These are phyloP conservation scores for Monosporascus sp. DNA, from an alignment of 2,329 filamentous ascomycete genomes.

Conservation along the genomic window DNA sequence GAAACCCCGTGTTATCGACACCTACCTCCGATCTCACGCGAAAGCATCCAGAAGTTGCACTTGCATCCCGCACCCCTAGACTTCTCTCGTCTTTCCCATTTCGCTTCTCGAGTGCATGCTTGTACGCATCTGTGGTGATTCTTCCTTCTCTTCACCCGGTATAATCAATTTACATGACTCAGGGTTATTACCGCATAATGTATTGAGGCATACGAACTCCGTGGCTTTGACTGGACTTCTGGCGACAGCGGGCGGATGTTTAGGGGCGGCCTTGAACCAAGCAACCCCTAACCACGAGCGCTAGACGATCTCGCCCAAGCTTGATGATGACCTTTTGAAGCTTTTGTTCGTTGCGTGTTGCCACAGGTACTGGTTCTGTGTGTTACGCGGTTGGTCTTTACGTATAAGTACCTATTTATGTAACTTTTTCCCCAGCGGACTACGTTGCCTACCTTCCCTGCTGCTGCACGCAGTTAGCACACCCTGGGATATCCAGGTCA, in stretches of 20 bases:
- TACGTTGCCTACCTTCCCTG: neutral
- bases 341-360: too few species aligned
- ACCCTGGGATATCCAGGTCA: neutral
- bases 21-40: neutral
- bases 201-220: neutral
- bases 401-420: neutral
- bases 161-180: neutral
- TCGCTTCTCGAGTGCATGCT: neutral
- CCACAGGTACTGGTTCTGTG: too few species aligned
- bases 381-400: too few species aligned
- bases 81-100: neutral
- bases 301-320: too few species aligned
- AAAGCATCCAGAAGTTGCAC: neutral
- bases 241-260: neutral
- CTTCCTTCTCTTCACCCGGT: neutral
- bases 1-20: neutral
- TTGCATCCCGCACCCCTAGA: neutral
- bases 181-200: neutral
- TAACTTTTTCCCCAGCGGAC: neutral
- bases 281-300: too few species aligned
- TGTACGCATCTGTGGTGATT: neutral
- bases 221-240: neutral
- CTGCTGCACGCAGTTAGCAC: neutral
- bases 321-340: too few species aligned
- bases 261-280: too few species aligned